Conservation (phyloP, 192 early-diverging fungal species). For the Coemansia interrupta region DNA sequence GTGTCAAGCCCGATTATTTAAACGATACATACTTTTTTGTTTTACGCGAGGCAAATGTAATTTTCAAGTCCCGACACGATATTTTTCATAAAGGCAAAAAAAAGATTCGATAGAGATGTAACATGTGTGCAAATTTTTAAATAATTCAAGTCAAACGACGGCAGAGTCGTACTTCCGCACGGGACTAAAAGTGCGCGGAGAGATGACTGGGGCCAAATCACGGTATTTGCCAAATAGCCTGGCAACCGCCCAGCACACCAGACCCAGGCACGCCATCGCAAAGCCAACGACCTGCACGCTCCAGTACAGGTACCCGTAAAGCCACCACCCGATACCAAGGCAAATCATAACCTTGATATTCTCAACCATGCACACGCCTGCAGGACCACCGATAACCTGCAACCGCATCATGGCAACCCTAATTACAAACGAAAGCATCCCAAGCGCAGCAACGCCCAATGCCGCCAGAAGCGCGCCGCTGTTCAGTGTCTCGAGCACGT, state of each 20-base stretch:
- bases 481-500: constrained; percentile 15
- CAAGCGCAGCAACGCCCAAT: constrained; percentile 22
- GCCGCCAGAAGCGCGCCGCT: neutral
- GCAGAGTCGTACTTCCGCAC: no score
- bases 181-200: no score
- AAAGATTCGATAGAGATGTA: no score
- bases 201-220: no score
- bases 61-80: no score
- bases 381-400: constrained; percentile 14
- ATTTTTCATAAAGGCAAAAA: no score
- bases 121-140: no score
- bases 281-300: constrained; percentile 23
- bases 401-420: constrained; percentile 20
- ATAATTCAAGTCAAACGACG: no score
- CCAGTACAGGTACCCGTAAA: constrained; percentile 21
- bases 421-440: constrained; percentile 17
- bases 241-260: neutral
- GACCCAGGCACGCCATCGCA: constrained; percentile 1
- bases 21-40: no score
- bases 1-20: no score
- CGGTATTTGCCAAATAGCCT: neutral
- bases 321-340: constrained; percentile 45
- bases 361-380: constrained; percentile 22
- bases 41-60: no score
- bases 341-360: constrained; percentile 23